These are phyloP conservation scores for Backusella circina DNA, from an alignment of 192 early-diverging fungal genomes.

Conservation along the genomic window DNA sequence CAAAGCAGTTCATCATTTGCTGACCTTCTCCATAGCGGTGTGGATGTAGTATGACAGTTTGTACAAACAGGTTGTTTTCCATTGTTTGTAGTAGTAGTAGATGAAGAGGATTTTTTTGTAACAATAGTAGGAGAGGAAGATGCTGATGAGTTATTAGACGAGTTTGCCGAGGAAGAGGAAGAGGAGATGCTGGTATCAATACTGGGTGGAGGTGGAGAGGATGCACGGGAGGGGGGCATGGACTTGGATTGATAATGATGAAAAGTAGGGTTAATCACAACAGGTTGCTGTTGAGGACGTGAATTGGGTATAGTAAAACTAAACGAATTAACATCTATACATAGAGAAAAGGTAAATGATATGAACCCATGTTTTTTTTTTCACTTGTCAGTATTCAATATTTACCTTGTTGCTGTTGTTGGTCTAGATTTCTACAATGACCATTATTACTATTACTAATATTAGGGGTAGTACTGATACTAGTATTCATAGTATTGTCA, in stretches of 20 bases:
- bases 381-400: background rate
- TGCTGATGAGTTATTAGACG: background rate
- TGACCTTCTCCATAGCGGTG: slow-evolving; percentile 90
- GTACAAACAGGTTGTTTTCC: slow-evolving; percentile 46
- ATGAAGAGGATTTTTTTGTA: background rate
- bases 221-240: background rate
- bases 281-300: background rate
- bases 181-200: background rate
- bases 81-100: background rate
- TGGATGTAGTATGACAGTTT: slow-evolving; percentile 80
- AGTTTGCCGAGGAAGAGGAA: background rate
- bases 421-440: background rate
- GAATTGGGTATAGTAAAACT: background rate
- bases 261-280: background rate
- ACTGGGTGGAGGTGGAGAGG: slow-evolving; percentile 1
- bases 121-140: background rate
- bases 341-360: background rate
- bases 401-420: background rate
- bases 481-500: background rate
- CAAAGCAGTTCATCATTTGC: slow-evolving; percentile 86
- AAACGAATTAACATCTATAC: background rate
- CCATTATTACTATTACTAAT: background rate
- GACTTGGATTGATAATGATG: slow-evolving; percentile 7
- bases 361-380: background rate
- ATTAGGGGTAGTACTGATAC: background rate